phyloP scores from a whole-genome alignment of 2,329 filamentous ascomycete species.

The Teratosphaeria gauchensis region DNA sequence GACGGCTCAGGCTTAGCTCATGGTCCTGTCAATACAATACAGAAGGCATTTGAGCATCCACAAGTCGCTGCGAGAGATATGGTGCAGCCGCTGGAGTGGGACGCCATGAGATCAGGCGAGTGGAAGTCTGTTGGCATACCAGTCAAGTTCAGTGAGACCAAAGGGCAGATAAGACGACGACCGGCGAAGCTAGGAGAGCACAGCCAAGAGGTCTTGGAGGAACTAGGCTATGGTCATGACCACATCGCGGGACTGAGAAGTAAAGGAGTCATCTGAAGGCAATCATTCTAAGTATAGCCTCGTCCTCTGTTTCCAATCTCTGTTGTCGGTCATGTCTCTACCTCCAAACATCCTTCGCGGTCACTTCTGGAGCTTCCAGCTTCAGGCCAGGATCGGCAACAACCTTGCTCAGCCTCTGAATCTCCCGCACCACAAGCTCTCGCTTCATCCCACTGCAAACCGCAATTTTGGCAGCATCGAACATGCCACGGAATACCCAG shows the following conservation, averaged over 20 bases:
- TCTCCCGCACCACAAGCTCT: too few species aligned
- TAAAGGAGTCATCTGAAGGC: neutral
- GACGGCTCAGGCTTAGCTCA: constrained; percentile 38
- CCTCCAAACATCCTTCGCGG: too few species aligned
- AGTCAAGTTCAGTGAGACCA: constrained; percentile 21
- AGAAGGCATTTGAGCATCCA: constrained; percentile 33
- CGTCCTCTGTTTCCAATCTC: too few species aligned
- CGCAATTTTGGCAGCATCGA: too few species aligned
- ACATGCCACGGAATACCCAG: too few species aligned
- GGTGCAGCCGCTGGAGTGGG: constrained; percentile 14
- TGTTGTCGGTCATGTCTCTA: too few species aligned
- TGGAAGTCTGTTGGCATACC: constrained; percentile 18
- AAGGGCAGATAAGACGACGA: constrained; percentile 12
- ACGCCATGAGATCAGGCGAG: constrained; percentile 14
- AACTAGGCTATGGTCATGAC: neutral
- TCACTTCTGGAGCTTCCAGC: too few species aligned
- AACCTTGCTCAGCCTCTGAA: too few species aligned
- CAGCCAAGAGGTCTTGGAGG: constrained; percentile 16
- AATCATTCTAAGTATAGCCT: neutral
- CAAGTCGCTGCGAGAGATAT: constrained; percentile 31
- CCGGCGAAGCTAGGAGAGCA: constrained; percentile 20
- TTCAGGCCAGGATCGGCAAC: too few species aligned
- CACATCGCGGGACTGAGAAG: neutral
- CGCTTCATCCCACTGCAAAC: too few species aligned
- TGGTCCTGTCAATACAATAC: constrained; percentile 37